Evolutionary conservation across 148 eudicot species (phyloP), one percentile per base, ranked within the genome.

Genomic region (Tetragonia tetragonoides): DNA sequence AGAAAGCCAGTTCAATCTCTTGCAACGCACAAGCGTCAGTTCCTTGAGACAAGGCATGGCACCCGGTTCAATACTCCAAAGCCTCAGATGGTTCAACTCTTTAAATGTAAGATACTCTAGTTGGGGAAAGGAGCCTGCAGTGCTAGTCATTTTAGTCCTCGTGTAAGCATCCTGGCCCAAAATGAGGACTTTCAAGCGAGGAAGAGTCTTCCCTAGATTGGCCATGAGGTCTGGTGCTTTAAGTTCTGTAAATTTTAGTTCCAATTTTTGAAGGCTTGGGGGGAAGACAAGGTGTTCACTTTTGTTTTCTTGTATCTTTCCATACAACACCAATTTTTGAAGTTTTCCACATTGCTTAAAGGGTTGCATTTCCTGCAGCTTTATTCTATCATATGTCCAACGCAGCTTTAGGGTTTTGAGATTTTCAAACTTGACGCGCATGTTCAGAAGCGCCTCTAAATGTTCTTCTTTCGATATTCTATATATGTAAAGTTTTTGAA

Each of bases 41-140:
- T 70, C 46, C 37, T 21, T 70, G 16, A 70, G 38, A 54, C 16
- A 20, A 21, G 39, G 63, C 75, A 72, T 51, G 6, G 75, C 75
- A 18, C 75, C 75, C 6, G 5, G 9, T 72, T 72, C 62, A 20
- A 72, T 18, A 8, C 2, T 72, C 75, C 75, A 72, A 23, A 18
- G 39, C 63, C 24, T 23, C 20, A 72, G 14, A 28, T 72, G 3
- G 24, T 42, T 61, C 14, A 72, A 62, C 6, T 51, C 40, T 6
- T 18, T n/a, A 21, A 51, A 10, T 10, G 11, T 17, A 49, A 72
- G 75, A 40, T 23, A 7, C 42, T 72, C 75, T 3, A 72, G 75
- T 3, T 72, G 40, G 4, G 75, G 75, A 53, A 72, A 72, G 7
- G 24, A 38, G 17, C 41, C 23, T 39, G 62, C 16, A 28, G 6